Conservation (phyloP, 1,139 yeast species). For the Taphrina sp. region DNA sequence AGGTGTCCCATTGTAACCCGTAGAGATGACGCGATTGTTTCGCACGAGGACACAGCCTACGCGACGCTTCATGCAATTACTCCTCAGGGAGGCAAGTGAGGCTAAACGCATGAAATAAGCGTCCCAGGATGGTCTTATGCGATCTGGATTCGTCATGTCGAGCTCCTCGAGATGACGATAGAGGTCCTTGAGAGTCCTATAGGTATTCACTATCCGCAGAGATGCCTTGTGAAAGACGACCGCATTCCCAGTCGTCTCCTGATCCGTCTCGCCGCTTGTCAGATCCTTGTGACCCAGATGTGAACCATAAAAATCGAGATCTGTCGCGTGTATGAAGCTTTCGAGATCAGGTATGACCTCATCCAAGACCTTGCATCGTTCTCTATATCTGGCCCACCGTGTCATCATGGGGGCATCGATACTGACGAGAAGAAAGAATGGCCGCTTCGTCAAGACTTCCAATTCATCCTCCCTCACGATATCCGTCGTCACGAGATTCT, state of each 20-base stretch:
- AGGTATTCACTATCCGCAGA: slow-evolving; percentile 62
- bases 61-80: slow-evolving; percentile 94
- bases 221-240: slow-evolving; percentile 59
- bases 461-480: slow-evolving; percentile 51
- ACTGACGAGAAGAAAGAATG: slow-evolving; percentile 78
- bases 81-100: slow-evolving; percentile 83
- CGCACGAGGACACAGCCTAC: slow-evolving; percentile 94
- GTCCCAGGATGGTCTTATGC: slow-evolving; percentile 94
- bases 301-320: slow-evolving; percentile 48
- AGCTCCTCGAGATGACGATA: slow-evolving; percentile 55
- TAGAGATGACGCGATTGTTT: slow-evolving; percentile 82
- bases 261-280: neutral
- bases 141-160: slow-evolving; percentile 55
- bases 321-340: slow-evolving; percentile 53
- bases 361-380: slow-evolving; percentile 7
- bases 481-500: slow-evolving; percentile 60
- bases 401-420: slow-evolving; percentile 69
- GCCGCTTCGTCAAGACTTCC: slow-evolving; percentile 61
- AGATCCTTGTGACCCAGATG: neutral
- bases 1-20: slow-evolving; percentile 98
- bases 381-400: slow-evolving; percentile 53
- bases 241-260: slow-evolving; percentile 12
- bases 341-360: slow-evolving; percentile 35
- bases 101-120: slow-evolving; percentile 91
- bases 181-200: slow-evolving; percentile 52